These are phyloP conservation scores for Gaeumannomyces tritici DNA, from an alignment of 2,329 filamentous ascomycete genomes.

Conservation along the genomic window DNA sequence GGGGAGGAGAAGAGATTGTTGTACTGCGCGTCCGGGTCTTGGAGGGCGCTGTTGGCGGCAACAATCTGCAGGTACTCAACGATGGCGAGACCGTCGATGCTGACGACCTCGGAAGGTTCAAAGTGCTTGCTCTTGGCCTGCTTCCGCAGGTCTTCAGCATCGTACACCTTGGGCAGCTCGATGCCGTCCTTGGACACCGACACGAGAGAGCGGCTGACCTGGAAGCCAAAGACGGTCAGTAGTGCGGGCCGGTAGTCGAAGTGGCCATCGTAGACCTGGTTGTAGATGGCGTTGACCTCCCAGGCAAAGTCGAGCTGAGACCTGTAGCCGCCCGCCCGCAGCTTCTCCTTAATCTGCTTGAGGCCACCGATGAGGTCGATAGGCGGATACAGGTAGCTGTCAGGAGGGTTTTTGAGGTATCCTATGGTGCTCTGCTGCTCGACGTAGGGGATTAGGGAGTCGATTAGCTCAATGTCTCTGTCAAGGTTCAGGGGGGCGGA, in stretches of 20 bases:
- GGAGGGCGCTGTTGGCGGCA: conserved; percentile 25
- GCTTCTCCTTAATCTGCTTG: conserved; percentile 17
- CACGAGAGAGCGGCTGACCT: conserved; percentile 22
- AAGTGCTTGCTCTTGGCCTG: conserved; percentile 10
- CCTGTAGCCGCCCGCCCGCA: conserved; percentile 19
- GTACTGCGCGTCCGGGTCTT: conserved; percentile 22
- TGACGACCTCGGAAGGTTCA: conserved; percentile 12
- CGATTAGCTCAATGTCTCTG: conserved; percentile 29
- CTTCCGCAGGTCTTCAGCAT: conserved; percentile 25
- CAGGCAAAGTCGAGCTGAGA: conserved; percentile 27
- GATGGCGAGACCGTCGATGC: conserved; percentile 19
- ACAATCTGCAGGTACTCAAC: conserved; percentile 29
- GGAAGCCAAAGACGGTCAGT: conserved; percentile 19
- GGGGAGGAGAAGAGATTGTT: conserved; percentile 14
- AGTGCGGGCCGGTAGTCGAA: conserved; percentile 19
- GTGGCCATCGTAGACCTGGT: conserved; percentile 24
- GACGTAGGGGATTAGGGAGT: conserved; percentile 32
- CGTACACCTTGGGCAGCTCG: conserved; percentile 32
- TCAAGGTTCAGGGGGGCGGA: conserved; percentile 34
- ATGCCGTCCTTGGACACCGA: conserved; percentile 24
- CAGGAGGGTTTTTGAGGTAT: conserved; percentile 27
- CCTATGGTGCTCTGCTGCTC: conserved; percentile 32
- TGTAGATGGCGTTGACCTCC: conserved; percentile 21
- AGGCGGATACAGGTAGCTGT: conserved; percentile 27
- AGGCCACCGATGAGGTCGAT: conserved; percentile 22